These are phyloP conservation scores for Trichoderma atroviride DNA, from an alignment of 2,329 filamentous ascomycete genomes.

Conservation along the genomic window DNA sequence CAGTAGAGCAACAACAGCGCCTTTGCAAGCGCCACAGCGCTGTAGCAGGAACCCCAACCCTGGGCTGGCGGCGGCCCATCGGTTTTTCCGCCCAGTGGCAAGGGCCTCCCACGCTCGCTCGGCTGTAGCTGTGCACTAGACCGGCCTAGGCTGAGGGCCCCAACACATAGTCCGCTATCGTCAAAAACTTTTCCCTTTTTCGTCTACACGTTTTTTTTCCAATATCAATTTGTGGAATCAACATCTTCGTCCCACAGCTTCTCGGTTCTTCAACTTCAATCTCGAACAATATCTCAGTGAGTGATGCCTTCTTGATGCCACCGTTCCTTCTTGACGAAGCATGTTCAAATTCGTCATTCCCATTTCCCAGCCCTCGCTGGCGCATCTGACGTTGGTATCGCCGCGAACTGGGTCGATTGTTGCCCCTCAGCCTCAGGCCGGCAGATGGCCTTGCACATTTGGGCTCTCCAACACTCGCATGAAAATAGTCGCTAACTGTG, in stretches of 20 bases:
- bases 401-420: conserved; percentile 14
- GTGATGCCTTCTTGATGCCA: background rate
- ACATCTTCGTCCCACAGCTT: conserved; percentile 23
- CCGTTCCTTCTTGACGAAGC: background rate
- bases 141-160: conserved; percentile 31
- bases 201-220: conserved; percentile 28
- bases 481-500: conserved; percentile 10
- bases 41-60: background rate
- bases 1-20: background rate
- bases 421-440: conserved; percentile 26
- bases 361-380: background rate
- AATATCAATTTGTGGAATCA: conserved; percentile 27
- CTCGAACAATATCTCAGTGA: conserved; percentile 8
- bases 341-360: background rate
- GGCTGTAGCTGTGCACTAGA: conserved; percentile 25
- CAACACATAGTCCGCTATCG: conserved; percentile 27
- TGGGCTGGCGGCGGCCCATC: background rate
- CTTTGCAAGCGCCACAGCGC: background rate
- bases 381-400: background rate
- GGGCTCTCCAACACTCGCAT: conserved; percentile 4
- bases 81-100: conserved; percentile 23
- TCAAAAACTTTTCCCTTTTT: conserved; percentile 36
- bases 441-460: conserved; percentile 7
- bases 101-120: conserved; percentile 21
- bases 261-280: conserved; percentile 36